Base-by-base conservation (phyloP, 2,329 filamentous ascomycete species). In the Nectriaceae sp. region DNA sequence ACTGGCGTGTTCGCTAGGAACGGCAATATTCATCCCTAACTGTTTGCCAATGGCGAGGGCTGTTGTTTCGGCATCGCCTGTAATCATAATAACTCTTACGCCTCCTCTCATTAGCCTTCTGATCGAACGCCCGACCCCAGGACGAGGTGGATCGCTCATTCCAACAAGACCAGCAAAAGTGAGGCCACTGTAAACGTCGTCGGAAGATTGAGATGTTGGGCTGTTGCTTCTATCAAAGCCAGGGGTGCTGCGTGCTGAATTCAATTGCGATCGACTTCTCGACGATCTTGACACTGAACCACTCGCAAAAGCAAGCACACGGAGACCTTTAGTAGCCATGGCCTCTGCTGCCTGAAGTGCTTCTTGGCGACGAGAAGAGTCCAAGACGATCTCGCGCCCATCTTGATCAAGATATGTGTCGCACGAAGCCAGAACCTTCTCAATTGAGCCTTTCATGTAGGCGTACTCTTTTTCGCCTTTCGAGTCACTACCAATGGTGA, bases 11-110 rank as follows among this genome's bases (percentile, higher is more conserved):
- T 70, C 79, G 52, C 71, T 80, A 55, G 75, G 75, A 45, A 71
- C 69, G 11, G 78, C 80, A 47, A 97, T 83, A 2, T 86, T 84
- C 90, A 99, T 99, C 35, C 94, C 94, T n/a, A 99, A 79, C 64
- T 96, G 93, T 69, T 83, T 90, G 22, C 90, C 94, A 65, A 99
- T 97, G 1, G 94, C 94, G 39, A 97, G 78, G 3, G 94, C 94
- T 3, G 94, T 99, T 1, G 90, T 90, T 67, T 97, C 91, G 15
- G 94, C 90, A 68, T 99, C 94, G 49, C 94, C 94, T 10, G 94
- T 99, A 58, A 99, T 97, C 94, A 99, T 99, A 60, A 99, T 95
- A 40, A 99, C 90, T 68, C 91, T 94, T 54, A 99, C 94, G 33
- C 93, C 93, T 45, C 94, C 94, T 41, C 90, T 85, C 87, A 97